Base-by-base conservation (phyloP, 192 early-diverging fungal genomes). In the Kappamyces sp. region DNA sequence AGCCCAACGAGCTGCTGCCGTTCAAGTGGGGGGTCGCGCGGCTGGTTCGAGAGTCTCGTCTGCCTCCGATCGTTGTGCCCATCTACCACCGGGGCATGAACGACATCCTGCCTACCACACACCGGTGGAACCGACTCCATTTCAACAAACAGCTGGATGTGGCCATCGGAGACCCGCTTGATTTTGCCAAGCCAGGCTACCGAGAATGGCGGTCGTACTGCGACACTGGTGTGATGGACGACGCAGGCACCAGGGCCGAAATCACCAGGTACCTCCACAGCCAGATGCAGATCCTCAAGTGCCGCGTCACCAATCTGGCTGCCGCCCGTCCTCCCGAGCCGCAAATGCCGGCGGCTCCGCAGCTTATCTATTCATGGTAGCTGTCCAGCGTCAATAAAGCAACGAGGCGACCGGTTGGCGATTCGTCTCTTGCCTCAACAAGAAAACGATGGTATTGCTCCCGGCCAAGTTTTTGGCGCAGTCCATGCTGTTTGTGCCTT, bases 11-110 rank as follows among this genome's bases (percentile, higher is more conserved):
- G 3, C 49, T 88, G 53, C 67, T 83, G 43, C 78, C 75, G 38
- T 90, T 92, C 63, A 83, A 85, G 64, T 95, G 93, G 93, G 93
- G 93, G 7, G 77, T 95, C 6, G 88, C 85, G 9, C 75, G 93
- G 35, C 69, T 95, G 62, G 67, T 92, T 31, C 88, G 90, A 88
- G 92, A 95, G 60, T 73, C 86, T 3, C 71, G 78, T 13, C 72
- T 73, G 32, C 77, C 73, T 1, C 86, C 90, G 0, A 72, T 90
- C 12, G 80, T 92, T 4, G 57, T 92, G 2, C 84, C 90, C 44
- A 70, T 89, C 63, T 82, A 79, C 73, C 84, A 90, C 64, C 48
- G 34, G 42, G 70, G 74, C 5, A 55, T 81, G 57, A 68, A 62
- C 2, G 62, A 63, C 31, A 74, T 72, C 41, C 53, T 74, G 66